phyloP scores from a whole-genome alignment of 192 early-diverging fungal species.

The Linnemannia hyalina region DNA sequence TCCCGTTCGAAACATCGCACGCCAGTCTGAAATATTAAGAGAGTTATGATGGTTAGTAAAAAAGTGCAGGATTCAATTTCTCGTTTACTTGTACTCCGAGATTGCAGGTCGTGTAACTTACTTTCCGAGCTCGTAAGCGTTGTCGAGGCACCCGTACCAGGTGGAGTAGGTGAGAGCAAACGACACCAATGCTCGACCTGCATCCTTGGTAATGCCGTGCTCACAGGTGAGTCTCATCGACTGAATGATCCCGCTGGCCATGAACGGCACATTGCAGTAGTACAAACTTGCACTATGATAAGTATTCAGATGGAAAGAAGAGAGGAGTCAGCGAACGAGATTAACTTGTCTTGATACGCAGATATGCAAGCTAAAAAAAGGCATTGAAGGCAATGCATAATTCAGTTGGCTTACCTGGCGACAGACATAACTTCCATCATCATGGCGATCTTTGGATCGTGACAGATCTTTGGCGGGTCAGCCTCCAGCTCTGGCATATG shows the following conservation, averaged over 20 bases:
- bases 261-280: conserved; percentile 47
- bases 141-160: conserved; percentile 37
- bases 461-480: conserved; percentile 27
- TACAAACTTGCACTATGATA: conserved; percentile 42
- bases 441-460: conserved; percentile 34
- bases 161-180: conserved; percentile 50
- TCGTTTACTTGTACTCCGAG: no score
- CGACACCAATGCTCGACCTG: conserved; percentile 41
- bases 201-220: conserved; percentile 45
- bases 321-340: background rate
- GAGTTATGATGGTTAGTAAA: background rate
- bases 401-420: conserved; percentile 18
- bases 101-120: conserved; percentile 2
- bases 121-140: conserved; percentile 49
- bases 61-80: no score
- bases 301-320: background rate
- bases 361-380: background rate
- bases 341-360: background rate
- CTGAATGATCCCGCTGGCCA: conserved; percentile 29
- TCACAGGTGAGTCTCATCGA: conserved; percentile 38
- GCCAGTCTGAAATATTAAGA: conserved; percentile 19
- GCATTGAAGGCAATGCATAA: background rate
- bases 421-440: conserved; percentile 48
- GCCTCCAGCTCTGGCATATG: conserved; percentile 31
- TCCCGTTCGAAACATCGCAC: conserved; percentile 31